Base-by-base conservation (phyloP, 352 stramenopile genomes). In the Phytophthora meadii region DNA sequence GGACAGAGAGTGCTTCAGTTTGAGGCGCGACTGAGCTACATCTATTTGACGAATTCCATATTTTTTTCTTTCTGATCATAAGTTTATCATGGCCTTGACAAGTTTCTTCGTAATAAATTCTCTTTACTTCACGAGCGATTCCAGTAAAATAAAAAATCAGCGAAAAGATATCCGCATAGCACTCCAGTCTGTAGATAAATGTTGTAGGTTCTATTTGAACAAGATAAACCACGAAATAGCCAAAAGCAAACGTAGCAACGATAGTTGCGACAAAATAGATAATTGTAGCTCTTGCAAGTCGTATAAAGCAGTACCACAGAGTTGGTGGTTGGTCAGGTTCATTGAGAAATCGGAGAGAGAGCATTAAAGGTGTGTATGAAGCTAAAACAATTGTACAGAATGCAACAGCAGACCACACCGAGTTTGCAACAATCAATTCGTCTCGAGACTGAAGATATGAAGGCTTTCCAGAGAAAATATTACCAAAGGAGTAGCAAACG, bases 81-180 rank as follows among this genome's bases (percentile, higher is more conserved):
- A 65, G 44, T 3, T 46, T 50, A 27, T 61, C 50, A 11, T 32
- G 36, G 22, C 62, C 55, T 32, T 66, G 44, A 15, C 27, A 50
- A 0, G 59, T 69, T 50, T 78, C 54, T 49, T 32, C 15, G n/a
- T 63, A 51, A 37, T 59, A 76, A 24, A 72, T 74, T n/a, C 39
- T 45, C 50, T 57, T 57, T 1, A 58, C 27, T 17, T 34, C 36
- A 5, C 37, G 51, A 22, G 25, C 47, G 5, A 58, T 58, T 5
- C 48, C 56, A 2, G 71, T 63, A 15, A 59, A 63, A 56, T 67
- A 72, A 19, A 46, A 12, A 3, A 51, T 36, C 2, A 62, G 53
- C 14, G 61, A 46, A 3, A 72, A 28, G 28, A 42, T 59, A 8
- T 42, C 50, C 1, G 48, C 27, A 37, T 81, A 81, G 45, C 66